These are phyloP conservation scores for Moricandia arvensis DNA, from an alignment of 345 rosid species.

Conservation along the genomic window DNA sequence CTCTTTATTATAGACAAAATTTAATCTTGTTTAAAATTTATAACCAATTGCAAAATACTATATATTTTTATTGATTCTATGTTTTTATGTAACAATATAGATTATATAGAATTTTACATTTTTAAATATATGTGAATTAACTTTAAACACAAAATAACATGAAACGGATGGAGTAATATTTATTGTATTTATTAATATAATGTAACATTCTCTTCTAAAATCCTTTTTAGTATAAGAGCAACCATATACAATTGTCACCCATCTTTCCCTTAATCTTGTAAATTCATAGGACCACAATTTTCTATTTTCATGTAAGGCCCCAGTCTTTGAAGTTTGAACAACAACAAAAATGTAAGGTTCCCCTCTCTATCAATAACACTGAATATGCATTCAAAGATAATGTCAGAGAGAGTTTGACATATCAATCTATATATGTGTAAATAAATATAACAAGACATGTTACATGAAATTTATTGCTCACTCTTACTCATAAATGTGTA, in stretches of 20 bases:
- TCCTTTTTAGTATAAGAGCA: slow-evolving; percentile 4
- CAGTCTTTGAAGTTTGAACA: slow-evolving; percentile 6
- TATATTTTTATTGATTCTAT: no score
- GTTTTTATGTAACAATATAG: no score
- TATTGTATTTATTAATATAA: neutral
- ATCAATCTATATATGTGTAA: neutral
- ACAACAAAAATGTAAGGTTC: no score
- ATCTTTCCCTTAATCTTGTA: slow-evolving; percentile 8
- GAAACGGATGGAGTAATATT: no score
- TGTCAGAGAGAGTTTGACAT: slow-evolving; percentile 31
- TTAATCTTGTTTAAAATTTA: no score
- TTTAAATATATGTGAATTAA: no score
- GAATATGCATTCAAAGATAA: slow-evolving; percentile 28
- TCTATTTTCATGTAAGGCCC: slow-evolving; percentile 13
- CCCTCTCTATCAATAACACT: slow-evolving; percentile 1
- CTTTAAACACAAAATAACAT: no score
- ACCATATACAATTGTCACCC: neutral
- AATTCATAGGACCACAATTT: slow-evolving; percentile 23
- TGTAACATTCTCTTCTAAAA: neutral
- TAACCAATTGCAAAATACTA: no score
- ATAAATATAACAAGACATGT: slow-evolving; percentile 14
- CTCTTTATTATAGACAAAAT: no score
- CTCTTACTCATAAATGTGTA: slow-evolving; percentile 16
- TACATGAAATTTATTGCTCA: slow-evolving; percentile 32
- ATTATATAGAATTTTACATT: no score